phyloP scores from a whole-genome alignment of 768 basidiomycete genomes.

The Auricularia cornea region DNA sequence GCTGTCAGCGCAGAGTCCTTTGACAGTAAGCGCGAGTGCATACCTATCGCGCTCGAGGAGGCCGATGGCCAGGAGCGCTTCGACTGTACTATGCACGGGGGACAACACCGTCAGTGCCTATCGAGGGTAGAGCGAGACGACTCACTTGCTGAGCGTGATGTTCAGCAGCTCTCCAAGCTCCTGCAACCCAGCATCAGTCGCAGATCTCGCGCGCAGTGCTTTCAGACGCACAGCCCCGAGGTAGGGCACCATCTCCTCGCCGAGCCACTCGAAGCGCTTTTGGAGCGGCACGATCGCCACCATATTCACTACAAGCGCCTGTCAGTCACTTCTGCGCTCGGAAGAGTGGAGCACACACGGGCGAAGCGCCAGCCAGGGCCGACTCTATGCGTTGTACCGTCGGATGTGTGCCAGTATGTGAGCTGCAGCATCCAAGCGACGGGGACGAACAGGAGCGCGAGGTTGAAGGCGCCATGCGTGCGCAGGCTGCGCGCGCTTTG shows the following conservation, averaged over 20 bases:
- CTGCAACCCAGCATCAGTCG: background rate
- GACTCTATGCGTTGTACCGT: no score
- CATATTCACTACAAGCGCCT: slow-evolving; percentile 59
- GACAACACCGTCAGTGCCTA: background rate
- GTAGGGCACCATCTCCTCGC: slow-evolving; percentile 49
- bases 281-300: slow-evolving; percentile 60
- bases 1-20: no score
- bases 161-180: slow-evolving; percentile 56
- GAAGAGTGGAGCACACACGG: no score
- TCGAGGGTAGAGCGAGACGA: background rate
- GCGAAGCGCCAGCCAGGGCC: no score
- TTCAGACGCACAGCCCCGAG: slow-evolving; percentile 28
- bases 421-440: no score
- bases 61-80: background rate
- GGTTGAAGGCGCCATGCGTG: no score
- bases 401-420: no score
- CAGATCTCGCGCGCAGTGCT: background rate
- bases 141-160: slow-evolving; percentile 34
- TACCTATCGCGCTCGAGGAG: background rate
- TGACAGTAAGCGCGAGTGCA: no score
- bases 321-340: no score
- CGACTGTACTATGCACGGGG: background rate
- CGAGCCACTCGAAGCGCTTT: slow-evolving; percentile 56
- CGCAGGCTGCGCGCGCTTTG: no score
- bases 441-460: no score